Evolutionary conservation across 1,139 yeast species (phyloP), one percentile per base, ranked within the genome.

Genomic region (Pichia sp.): DNA sequence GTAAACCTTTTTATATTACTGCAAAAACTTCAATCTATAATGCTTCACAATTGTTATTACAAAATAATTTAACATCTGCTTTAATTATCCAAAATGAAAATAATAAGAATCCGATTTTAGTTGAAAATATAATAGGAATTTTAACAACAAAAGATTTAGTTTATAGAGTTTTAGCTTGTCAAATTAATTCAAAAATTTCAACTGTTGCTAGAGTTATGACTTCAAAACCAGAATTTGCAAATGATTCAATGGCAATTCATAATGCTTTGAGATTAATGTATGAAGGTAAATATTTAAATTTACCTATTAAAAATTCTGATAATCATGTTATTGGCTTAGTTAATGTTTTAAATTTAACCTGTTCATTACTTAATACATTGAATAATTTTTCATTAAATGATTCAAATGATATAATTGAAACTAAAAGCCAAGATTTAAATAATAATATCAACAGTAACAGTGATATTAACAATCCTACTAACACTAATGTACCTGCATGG

Each of bases 101-200:
- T 22, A 23, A 28, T 27, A 6, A 12, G 20, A 25, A 37, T 23
- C 25, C 16, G 10, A n/a, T 35, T 6, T 16, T 22, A 4, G 40
- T 47, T 20, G 55, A 58, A 40, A 62, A 61, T 35, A 60, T 67
- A 2, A 67, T 69, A 46, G 73, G 73, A 1, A 69, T 69, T 39
- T 59, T 69, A 45, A 69, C 73, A 1, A 66, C 68, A 35, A 69
- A 68, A 48, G 73, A 69, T 53, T 59, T 68, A 16, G 67, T 66
- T 16, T 67, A 63, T 39, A 52, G 72, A 33, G 72, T 68, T 0
- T 46, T 69, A 26, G 67, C 70, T 2, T 54, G 55, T 35, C 56
- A 57, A 7, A 54, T 62, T 30, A 65, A 68, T 48, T 63, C 70
- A 0, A 49, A 47, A n/a, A 54, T 53, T 1, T 64, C 68, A 9